Evolutionary conservation across 306 rosid genomes (phyloP).

Genomic region (Ochetophila trinervis): DNA sequence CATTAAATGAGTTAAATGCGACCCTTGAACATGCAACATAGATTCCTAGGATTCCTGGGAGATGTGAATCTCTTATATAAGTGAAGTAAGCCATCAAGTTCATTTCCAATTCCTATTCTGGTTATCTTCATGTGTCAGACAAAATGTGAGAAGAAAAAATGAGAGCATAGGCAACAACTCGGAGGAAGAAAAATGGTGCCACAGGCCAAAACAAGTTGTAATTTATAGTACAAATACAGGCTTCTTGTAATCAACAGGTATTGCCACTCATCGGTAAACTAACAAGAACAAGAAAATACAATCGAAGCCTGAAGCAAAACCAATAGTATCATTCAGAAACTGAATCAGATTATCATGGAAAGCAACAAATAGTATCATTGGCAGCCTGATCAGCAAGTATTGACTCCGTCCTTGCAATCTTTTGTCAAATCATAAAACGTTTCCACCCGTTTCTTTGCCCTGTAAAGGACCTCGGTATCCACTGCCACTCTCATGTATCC

Average conservation of each 20-base stretch:
- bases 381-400: conserved; percentile 73
- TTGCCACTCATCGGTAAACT: conserved; percentile 37
- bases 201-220: conserved; percentile 16
- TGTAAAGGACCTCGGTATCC: conserved; percentile 90
- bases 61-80: not conserved
- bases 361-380: conserved; percentile 24
- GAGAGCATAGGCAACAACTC: conserved; percentile 14
- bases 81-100: not conserved
- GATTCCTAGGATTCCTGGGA: too few species aligned
- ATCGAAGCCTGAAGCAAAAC: conserved; percentile 34
- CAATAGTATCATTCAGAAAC: conserved; percentile 36
- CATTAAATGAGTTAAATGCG: too few species aligned
- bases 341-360: conserved; percentile 22
- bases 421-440: conserved; percentile 85
- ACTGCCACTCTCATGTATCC: conserved; percentile 99
- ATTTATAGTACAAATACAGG: conserved; percentile 34
- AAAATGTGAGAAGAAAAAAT: not conserved
- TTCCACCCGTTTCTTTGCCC: conserved; percentile 83
- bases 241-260: conserved; percentile 25
- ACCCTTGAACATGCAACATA: too few species aligned
- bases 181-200: conserved; percentile 12
- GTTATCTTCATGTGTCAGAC: not conserved
- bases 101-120: not conserved
- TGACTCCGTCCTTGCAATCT: conserved; percentile 96
- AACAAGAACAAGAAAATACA: conserved; percentile 43